phyloP scores from a whole-genome alignment of 768 basidiomycete species.

The Suillus luteus region DNA sequence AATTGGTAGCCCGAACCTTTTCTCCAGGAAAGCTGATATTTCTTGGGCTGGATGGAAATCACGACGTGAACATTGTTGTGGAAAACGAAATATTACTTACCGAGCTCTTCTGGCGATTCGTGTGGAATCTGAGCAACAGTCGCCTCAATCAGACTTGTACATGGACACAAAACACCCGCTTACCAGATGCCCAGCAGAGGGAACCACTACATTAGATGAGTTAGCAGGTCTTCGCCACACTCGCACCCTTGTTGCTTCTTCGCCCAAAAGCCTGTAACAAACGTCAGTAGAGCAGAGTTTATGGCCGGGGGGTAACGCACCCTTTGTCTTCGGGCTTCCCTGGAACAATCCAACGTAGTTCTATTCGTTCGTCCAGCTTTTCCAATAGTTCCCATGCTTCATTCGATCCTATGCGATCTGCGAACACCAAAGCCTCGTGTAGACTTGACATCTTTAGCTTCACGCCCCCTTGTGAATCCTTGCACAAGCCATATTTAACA shows the following conservation, averaged over 20 bases:
- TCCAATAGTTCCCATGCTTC: constrained; percentile 34
- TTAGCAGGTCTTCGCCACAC: constrained; percentile 35
- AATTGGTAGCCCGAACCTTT: background rate
- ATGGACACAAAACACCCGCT: constrained; percentile 6
- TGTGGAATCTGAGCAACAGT: constrained; percentile 26
- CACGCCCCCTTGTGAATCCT: constrained; percentile 40
- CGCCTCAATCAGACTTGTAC: background rate
- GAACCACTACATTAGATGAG: constrained; percentile 32
- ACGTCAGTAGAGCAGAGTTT: constrained; percentile 2
- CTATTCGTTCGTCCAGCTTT: constrained; percentile 27
- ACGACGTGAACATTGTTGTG: background rate
- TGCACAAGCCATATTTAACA: constrained; percentile 54
- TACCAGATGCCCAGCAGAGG: constrained; percentile 32
- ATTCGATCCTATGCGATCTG: constrained; percentile 36
- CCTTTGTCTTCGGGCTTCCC: constrained; percentile 10
- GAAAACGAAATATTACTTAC: constrained; percentile 16
- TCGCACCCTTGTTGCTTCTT: constrained; percentile 18
- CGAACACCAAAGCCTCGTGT: constrained; percentile 66
- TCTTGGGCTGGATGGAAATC: background rate
- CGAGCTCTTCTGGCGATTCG: constrained; percentile 33
- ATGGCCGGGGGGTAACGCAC: constrained; percentile 12
- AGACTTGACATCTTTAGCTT: constrained; percentile 66
- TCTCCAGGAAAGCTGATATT: constrained; percentile 3
- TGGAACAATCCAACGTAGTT: constrained; percentile 34
- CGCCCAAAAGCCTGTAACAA: constrained; percentile 18